Percentiles rank a stretch among this genome's conserved stretches.
Evolutionary conservation across 2,329 filamentous ascomycete species (phyloP).

Genomic region (Thelonectria blattea): DNA sequence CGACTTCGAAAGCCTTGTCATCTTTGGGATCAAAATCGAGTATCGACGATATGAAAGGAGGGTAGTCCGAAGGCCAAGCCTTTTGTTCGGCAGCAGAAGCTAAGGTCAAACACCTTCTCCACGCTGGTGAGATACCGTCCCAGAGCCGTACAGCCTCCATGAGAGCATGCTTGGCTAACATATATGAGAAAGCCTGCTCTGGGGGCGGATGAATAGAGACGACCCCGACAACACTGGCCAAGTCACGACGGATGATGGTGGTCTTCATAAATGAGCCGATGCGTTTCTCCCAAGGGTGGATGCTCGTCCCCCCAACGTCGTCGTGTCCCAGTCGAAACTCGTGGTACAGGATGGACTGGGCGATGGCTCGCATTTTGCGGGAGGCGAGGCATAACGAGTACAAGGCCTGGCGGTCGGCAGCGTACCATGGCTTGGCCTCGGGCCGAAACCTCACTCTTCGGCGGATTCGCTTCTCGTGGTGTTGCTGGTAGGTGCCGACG

Average conservation of each 20-base stretch:
- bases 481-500: not conserved
- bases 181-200: not conserved
- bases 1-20: not conserved
- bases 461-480: not conserved
- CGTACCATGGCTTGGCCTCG: constrained; percentile 3
- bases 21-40: not conserved
- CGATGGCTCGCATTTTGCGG: constrained; percentile 12
- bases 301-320: not conserved
- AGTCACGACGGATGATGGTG: constrained; percentile 7
- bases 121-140: not conserved
- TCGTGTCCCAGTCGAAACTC: constrained; percentile 18
- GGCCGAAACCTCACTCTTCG: not conserved
- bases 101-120: not conserved
- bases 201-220: not conserved
- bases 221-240: constrained; percentile 15
- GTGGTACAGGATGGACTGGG: constrained; percentile 25
- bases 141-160: not conserved
- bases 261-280: constrained; percentile 21
- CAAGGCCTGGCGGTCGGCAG: constrained; percentile 6
- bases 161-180: constrained; percentile 10
- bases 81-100: not conserved
- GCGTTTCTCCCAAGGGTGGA: not conserved
- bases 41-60: not conserved
- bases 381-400: constrained; percentile 21
- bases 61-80: not conserved